Evolutionary conservation across 2,329 filamentous ascomycete species (phyloP), one percentile per base, ranked within the genome.

Genomic region (Ophiostoma ulmi): DNA sequence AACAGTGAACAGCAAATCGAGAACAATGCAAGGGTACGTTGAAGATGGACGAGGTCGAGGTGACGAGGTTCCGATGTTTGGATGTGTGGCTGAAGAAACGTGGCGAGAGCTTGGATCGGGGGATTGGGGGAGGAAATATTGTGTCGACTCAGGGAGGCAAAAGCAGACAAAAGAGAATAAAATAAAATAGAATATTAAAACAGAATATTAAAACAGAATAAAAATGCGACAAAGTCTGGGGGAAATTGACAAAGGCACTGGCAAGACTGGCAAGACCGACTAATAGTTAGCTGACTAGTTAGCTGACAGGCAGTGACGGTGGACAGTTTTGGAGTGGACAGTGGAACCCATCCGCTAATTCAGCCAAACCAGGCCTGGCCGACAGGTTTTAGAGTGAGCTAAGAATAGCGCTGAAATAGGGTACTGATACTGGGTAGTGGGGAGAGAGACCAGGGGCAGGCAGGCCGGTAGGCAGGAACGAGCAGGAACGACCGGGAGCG

Each of bases 71-170:
- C 26, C 11, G 63, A 65, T 36, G 69, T 64, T 69, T 14, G 67
- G 22, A 41, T 48, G n/a, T 79, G 77, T 79, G 77, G 77, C 77
- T 79, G 77, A 74, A 76, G 76, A 78, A 74, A 73, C 71, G 73
- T 74, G 73, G 73, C 73, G 73, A 74, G 67, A 74, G 73, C 73
- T 74, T 64, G 8, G 31, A 35, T 38, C 39, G 14, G 31, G 17
- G 52, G 58, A 35, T 22, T 14, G 11, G 58, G 26, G 35, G 3
- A 14, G 20, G 20, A 64, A 64, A 35, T 17, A 39, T 10, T 26
- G n/a, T 22, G n/a, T 31, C 44, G 52, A 8, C 52, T 48, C 44
- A 48, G 20, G 22, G 52, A 58, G n/a, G 22, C n/a, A 14, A 26
- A 58, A 58, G 22, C 10, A 26, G 52, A 17, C 22, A 58, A 58